A percentile compares a stretch with the other conserved stretches of the same genome.
Evolutionary conservation across 164 flowering plant genomes (phyloP).

Genomic region (Platanus orientalis): DNA sequence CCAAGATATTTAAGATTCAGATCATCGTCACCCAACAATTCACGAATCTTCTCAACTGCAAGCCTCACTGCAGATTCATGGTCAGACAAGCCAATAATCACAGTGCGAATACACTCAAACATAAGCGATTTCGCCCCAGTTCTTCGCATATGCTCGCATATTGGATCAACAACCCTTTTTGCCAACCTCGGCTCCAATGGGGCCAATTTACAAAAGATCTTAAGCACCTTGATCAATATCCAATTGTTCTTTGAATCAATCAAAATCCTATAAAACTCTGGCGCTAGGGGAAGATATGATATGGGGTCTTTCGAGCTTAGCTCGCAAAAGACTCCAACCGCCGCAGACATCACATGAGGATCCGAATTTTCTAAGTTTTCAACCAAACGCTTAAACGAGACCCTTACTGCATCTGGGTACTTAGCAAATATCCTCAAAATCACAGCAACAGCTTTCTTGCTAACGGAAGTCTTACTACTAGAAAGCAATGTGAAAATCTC

Average conservation of each 20-base stretch:
- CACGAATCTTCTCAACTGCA: constrained; percentile 60
- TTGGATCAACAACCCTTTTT: constrained; percentile 70
- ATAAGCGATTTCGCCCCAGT: constrained; percentile 76
- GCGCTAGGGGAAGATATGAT: constrained; percentile 81
- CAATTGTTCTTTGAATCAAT: constrained; percentile 86
- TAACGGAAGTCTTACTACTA: constrained; percentile 42
- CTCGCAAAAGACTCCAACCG: constrained; percentile 86
- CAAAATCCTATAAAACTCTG: constrained; percentile 81
- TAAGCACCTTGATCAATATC: constrained; percentile 88
- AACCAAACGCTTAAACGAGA: constrained; percentile 84
- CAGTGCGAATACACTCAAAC: constrained; percentile 82
- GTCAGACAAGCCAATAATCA: constrained; percentile 60
- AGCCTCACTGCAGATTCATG: constrained; percentile 66
- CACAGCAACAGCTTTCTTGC: constrained; percentile 66
- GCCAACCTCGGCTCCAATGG: constrained; percentile 78
- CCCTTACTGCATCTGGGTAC: constrained; percentile 77
- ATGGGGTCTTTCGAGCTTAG: constrained; percentile 50
- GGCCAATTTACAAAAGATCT: constrained; percentile 68
- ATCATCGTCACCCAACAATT: constrained; percentile 71
- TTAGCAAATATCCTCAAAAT: constrained; percentile 56
- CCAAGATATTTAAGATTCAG: constrained; percentile 89
- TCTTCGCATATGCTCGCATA: constrained; percentile 70
- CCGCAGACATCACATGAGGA: constrained; percentile 47
- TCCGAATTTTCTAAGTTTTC: constrained; percentile 77
- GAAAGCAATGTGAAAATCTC: constrained; percentile 60